Evolutionary conservation across 2,329 filamentous ascomycete species (phyloP).

Genomic region (Fusarium hostae): DNA sequence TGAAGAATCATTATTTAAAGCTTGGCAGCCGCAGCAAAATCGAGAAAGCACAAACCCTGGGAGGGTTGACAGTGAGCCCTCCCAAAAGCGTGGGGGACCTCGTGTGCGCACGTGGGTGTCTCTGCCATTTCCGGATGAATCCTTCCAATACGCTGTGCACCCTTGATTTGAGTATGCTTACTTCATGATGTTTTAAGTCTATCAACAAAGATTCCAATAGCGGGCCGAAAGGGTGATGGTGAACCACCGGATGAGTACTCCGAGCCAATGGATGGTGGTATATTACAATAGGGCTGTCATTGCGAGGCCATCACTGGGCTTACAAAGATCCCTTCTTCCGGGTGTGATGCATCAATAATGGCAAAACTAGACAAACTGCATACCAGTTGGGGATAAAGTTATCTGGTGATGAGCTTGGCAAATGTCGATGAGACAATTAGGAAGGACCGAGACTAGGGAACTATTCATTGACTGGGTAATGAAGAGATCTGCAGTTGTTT

Average conservation of each 20-base stretch:
- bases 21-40: constrained; percentile 6
- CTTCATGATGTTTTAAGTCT: neutral
- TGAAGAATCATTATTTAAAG: neutral
- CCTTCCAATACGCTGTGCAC: neutral
- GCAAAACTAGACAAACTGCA: neutral
- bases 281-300: neutral
- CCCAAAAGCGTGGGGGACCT: constrained; percentile 9
- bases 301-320: neutral
- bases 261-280: neutral
- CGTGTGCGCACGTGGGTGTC: neutral
- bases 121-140: constrained; percentile 16
- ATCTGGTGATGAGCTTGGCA: neutral
- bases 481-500: neutral
- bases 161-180: neutral
- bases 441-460: neutral
- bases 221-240: neutral
- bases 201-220: neutral
- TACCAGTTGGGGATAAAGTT: neutral
- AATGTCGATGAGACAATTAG: neutral
- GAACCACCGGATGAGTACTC: neutral
- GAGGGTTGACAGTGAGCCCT: constrained; percentile 28
- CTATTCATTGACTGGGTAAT: neutral
- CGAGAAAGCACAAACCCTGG: neutral
- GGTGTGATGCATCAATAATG: constrained; percentile 7
- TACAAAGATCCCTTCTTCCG: neutral